Percentiles rank a stretch among this genome's conserved stretches.
phyloP scores from a whole-genome alignment of 768 basidiomycete species.

The Lactarius sp. region DNA sequence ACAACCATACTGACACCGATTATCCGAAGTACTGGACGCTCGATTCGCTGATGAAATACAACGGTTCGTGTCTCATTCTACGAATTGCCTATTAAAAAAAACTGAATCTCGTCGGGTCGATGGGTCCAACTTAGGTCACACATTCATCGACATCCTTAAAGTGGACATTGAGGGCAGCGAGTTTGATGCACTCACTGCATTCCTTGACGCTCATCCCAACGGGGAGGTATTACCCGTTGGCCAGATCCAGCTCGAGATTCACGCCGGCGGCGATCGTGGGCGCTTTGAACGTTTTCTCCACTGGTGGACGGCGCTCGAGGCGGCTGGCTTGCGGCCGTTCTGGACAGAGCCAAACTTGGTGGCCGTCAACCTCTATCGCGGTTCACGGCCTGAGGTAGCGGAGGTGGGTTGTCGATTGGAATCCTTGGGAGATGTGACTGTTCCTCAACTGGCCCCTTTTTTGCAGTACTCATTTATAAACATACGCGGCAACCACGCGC shows the following conservation, averaged over 20 bases:
- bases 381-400: slow-evolving; percentile 36
- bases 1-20: slow-evolving; percentile 43
- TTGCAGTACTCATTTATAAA: slow-evolving; percentile 33
- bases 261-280: slow-evolving; percentile 34
- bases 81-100: not conserved
- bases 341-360: slow-evolving; percentile 54
- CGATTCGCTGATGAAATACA: slow-evolving; percentile 54
- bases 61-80: slow-evolving; percentile 38
- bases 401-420: slow-evolving; percentile 29
- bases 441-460: no score
- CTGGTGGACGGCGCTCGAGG: slow-evolving; percentile 59
- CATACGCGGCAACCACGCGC: slow-evolving; percentile 4
- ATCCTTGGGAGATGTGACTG: no score
- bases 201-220: slow-evolving; percentile 37
- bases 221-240: slow-evolving; percentile 50
- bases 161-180: slow-evolving; percentile 67
- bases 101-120: no score
- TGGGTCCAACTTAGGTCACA: slow-evolving; percentile 42
- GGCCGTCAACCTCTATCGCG: slow-evolving; percentile 38
- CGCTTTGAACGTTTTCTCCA: slow-evolving; percentile 47
- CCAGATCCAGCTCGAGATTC: slow-evolving; percentile 67
- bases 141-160: slow-evolving; percentile 66
- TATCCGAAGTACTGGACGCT: slow-evolving; percentile 57
- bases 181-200: slow-evolving; percentile 49
- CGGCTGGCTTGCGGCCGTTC: slow-evolving; percentile 51